Conservation (phyloP, 306 rosid genomes). For the Lithocarpus polystachyus region DNA sequence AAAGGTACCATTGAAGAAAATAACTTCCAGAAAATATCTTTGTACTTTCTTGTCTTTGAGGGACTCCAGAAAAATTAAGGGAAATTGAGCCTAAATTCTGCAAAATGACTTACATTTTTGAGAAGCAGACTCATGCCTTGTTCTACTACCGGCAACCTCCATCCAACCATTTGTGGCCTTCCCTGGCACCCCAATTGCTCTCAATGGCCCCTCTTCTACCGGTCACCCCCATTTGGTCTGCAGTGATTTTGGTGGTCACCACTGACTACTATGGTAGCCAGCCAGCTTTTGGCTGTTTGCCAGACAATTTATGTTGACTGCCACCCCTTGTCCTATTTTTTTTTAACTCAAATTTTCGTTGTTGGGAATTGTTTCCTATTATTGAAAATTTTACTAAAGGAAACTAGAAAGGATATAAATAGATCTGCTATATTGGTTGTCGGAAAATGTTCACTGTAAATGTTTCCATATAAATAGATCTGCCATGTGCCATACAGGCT, state of each 20-base stretch:
- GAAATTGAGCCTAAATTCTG: background rate
- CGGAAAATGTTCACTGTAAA: background rate
- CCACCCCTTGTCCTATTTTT: too few species aligned
- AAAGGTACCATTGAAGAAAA: background rate
- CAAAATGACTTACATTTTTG: background rate
- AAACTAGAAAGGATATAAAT: too few species aligned
- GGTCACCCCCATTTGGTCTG: background rate
- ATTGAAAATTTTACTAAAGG: too few species aligned
- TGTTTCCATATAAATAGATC: constrained; percentile 17
- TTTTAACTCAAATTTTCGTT: too few species aligned
- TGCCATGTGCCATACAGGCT: constrained; percentile 46
- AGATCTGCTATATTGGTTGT: background rate
- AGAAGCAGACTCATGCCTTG: background rate
- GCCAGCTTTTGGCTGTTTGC: background rate
- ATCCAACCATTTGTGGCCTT: background rate
- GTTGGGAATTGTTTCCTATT: too few species aligned
- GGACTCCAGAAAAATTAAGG: background rate
- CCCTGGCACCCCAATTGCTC: background rate
- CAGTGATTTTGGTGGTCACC: background rate
- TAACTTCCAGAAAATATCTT: background rate
- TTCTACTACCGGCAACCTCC: background rate
- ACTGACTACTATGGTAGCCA: background rate
- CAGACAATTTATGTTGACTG: too few species aligned
- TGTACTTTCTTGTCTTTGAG: background rate
- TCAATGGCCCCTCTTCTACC: background rate